Evolutionary conservation across 2,329 filamentous ascomycete species (phyloP).

Genomic region (Ceratocystiopsis sp.): DNA sequence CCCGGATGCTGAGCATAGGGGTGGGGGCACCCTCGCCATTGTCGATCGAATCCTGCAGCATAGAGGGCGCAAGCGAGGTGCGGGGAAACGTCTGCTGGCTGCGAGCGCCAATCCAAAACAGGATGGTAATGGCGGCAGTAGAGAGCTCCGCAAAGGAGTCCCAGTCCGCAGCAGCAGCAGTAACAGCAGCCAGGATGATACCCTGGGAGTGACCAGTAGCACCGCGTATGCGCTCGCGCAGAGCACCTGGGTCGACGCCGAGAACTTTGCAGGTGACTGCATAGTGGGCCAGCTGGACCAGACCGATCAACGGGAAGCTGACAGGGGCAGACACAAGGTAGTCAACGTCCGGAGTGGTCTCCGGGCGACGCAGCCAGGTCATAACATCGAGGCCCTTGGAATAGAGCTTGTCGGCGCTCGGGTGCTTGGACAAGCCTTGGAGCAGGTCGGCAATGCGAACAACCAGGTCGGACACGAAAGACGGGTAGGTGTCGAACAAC

Average conservation of each 20-base stretch:
- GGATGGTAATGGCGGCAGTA: slow-evolving; percentile 67
- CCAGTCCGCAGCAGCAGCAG: slow-evolving; percentile 83
- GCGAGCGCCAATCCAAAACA: slow-evolving; percentile 96
- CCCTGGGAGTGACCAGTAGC: slow-evolving; percentile 95
- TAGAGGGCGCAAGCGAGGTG: slow-evolving; percentile 79
- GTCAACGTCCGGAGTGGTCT: slow-evolving; percentile 81
- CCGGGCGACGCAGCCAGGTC: slow-evolving; percentile 77
- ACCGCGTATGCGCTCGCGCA: slow-evolving; percentile 70
- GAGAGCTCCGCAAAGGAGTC: slow-evolving; percentile 73
- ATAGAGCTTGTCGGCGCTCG: slow-evolving; percentile 85
- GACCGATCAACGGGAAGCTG: slow-evolving; percentile 86
- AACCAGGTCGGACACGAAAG: slow-evolving; percentile 77
- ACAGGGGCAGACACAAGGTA: slow-evolving; percentile 91
- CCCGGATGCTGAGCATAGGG: slow-evolving; percentile 94
- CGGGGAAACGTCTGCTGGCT: slow-evolving; percentile 95
- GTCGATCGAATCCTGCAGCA: slow-evolving; percentile 83
- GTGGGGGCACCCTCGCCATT: slow-evolving; percentile 91
- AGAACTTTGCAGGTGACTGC: slow-evolving; percentile 84
- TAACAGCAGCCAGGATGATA: slow-evolving; percentile 81
- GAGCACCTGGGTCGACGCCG: slow-evolving; percentile 73
- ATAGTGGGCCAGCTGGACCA: slow-evolving; percentile 93
- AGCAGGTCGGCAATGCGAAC: slow-evolving; percentile 67
- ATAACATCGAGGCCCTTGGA: slow-evolving; percentile 93
- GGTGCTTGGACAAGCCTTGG: slow-evolving; percentile 67
- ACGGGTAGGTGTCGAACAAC: slow-evolving; percentile 78